Evolutionary conservation across 768 basidiomycete species (phyloP), one percentile per base, ranked within the genome.

Genomic region (Cystobasidium tubakii): DNA sequence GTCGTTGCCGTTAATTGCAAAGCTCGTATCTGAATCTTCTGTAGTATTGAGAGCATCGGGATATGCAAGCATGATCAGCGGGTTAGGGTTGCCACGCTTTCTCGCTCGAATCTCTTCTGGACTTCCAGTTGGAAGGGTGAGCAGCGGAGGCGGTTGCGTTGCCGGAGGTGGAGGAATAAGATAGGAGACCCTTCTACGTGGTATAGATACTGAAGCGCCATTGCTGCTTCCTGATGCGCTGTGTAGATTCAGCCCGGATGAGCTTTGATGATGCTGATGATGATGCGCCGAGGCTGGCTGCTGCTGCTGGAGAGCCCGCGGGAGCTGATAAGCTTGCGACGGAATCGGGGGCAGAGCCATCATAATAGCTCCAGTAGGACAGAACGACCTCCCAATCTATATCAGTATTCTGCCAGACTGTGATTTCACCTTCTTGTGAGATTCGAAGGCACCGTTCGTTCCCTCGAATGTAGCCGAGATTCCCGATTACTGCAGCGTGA

Each of bases 71-170:
- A 71, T 60, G 23, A 71, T 71, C 7, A 55, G 55, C 6, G 69
- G 69, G 39, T 71, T 71, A 9, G 69, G 69, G 42, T 71, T 71
- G n/a, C 69, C 69, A 33, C 55, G 50, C 34, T 36, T 55, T 31
- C 69, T 31, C 27, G 27, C 25, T 36, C 55, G 54, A 31, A 34
- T 33, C 39, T 34, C 29, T 60, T 36, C 13, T 9, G 54, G n/a
- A n/a, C 53, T 60, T 29, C 57, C 57, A 60, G 57, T 60, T n/a
- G 69, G 69, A 17, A 71, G 69, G 4, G 54, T 23, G 12, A 71
- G 55, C 23, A 57, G n/a, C 1, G 69, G 69, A 21, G 69, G 69
- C 6, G 69, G 69, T 29, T 33, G 54, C 1, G 7, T 7, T 19
- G 1, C 69, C 4, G 54, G 69, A 4, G 69, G 69, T 6, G 69